phyloP scores from a whole-genome alignment of 2,329 filamentous ascomycete species.

The Ceratocystis alfenasii region DNA sequence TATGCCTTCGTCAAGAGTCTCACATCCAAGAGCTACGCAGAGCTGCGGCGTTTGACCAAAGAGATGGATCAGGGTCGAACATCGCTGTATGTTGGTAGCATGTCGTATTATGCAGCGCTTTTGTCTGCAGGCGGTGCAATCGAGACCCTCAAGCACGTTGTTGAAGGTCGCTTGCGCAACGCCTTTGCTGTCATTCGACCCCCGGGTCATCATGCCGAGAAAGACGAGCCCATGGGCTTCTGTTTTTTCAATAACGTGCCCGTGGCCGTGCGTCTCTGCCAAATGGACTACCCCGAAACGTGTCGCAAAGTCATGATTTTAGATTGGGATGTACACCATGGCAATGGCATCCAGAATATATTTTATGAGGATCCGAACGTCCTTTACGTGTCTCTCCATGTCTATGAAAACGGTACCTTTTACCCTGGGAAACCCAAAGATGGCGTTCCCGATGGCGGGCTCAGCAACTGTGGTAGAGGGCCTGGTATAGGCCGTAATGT shows the following conservation, averaged over 20 bases:
- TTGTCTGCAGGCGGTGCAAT: slow-evolving; percentile 88
- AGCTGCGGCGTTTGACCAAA: slow-evolving; percentile 56
- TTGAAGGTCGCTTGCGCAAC: slow-evolving; percentile 74
- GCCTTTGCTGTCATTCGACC: slow-evolving; percentile 91
- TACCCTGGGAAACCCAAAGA: slow-evolving; percentile 62
- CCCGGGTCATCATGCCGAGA: slow-evolving; percentile 89
- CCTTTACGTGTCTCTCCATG: slow-evolving; percentile 88
- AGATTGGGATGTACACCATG: slow-evolving; percentile 75
- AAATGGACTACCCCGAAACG: slow-evolving; percentile 61
- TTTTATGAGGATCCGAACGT: slow-evolving; percentile 93
- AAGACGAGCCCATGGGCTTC: slow-evolving; percentile 76
- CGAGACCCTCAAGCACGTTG: slow-evolving; percentile 87
- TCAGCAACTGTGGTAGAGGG: slow-evolving; percentile 47
- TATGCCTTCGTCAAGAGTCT: slow-evolving; percentile 61
- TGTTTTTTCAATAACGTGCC: slow-evolving; percentile 98
- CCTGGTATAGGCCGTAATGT: slow-evolving; percentile 49
- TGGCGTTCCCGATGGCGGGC: slow-evolving; percentile 47
- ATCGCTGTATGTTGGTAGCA: slow-evolving; percentile 70
- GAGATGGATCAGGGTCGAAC: slow-evolving; percentile 52
- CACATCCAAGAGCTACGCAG: slow-evolving; percentile 42
- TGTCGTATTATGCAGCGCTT: slow-evolving; percentile 69
- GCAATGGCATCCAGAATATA: slow-evolving; percentile 91
- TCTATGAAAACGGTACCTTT: slow-evolving; percentile 71
- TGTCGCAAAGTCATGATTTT: slow-evolving; percentile 87
- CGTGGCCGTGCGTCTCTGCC: slow-evolving; percentile 79